A percentile compares a stretch with the other conserved stretches of the same genome.
These are phyloP conservation scores for Aspergillus sp. DNA, from an alignment of 2,329 filamentous ascomycete species.

Conservation along the genomic window DNA sequence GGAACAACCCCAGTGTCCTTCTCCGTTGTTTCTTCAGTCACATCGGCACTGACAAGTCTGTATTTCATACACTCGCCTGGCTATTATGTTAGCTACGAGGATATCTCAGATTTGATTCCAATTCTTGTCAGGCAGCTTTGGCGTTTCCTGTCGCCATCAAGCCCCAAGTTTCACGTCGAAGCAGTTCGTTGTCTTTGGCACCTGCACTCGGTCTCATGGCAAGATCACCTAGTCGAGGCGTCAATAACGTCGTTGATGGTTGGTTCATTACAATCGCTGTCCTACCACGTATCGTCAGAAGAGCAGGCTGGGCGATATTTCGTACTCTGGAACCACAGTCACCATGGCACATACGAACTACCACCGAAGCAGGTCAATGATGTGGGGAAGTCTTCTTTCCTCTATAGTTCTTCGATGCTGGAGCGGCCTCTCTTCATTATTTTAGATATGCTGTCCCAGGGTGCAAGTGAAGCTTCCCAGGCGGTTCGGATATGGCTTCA, in stretches of 20 bases:
- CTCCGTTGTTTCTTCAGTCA: conserved; percentile 29
- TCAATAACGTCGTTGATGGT: conserved; percentile 66
- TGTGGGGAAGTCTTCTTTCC: conserved; percentile 20
- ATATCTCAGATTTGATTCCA: conserved; percentile 57
- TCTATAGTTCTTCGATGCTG: conserved; percentile 55
- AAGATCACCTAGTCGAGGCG: conserved; percentile 71
- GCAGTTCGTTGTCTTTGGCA: conserved; percentile 80
- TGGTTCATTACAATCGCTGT: conserved; percentile 27
- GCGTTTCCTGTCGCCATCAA: conserved; percentile 70
- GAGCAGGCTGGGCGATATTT: conserved; percentile 35
- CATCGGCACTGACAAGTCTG: conserved; percentile 44
- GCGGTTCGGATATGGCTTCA: conserved; percentile 76
- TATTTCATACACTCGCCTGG: conserved; percentile 31
- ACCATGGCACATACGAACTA: conserved; percentile 32
- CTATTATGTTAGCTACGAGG: conserved; percentile 34
- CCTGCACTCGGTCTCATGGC: conserved; percentile 64
- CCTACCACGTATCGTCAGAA: conserved; percentile 24
- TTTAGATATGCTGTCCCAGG: conserved; percentile 68
- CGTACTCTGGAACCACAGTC: conserved; percentile 38
- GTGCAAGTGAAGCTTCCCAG: conserved; percentile 66
- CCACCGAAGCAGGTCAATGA: conserved; percentile 27
- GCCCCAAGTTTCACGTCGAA: conserved; percentile 92
- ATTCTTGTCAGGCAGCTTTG: conserved; percentile 68
- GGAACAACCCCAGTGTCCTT: conserved; percentile 26
- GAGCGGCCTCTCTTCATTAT: conserved; percentile 74